Conservation (phyloP, 441 rosid genomes). For the Croton laevigatus region DNA sequence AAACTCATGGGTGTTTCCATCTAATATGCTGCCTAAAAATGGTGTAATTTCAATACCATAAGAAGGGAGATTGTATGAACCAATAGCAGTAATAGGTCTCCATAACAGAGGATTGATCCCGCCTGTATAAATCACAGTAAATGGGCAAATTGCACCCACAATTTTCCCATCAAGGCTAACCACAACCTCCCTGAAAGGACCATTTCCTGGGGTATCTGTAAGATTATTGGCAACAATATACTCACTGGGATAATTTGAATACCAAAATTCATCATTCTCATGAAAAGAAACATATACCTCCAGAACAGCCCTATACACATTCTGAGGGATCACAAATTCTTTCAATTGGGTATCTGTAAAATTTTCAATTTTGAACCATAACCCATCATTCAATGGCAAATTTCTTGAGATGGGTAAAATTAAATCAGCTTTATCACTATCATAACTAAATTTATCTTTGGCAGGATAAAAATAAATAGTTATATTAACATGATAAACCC, state of each 20-base stretch:
- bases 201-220: conserved; percentile 53
- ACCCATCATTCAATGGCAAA: conserved; percentile 62
- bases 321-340: conserved; percentile 56
- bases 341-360: conserved; percentile 37
- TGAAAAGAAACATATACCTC: conserved; percentile 91
- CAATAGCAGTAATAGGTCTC: conserved; percentile 80
- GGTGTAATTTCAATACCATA: conserved; percentile 85
- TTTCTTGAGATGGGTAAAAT: conserved; percentile 72
- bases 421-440: conserved; percentile 55
- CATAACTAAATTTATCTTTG: conserved; percentile 14
- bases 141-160: conserved; percentile 85
- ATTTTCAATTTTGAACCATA: conserved; percentile 75
- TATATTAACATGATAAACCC: conserved; percentile 70
- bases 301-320: conserved; percentile 81
- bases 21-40: conserved; percentile 59
- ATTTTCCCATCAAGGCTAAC: conserved; percentile 58
- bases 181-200: conserved; percentile 87
- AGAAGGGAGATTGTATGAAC: conserved; percentile 79
- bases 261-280: conserved; percentile 91
- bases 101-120: conserved; percentile 77
- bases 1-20: conserved; percentile 53
- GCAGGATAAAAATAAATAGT: conserved; percentile 63
- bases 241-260: conserved; percentile 62
- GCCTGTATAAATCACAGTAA: conserved; percentile 85
- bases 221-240: conserved; percentile 59